Base-by-base conservation (phyloP, 208 protist species). In the Crithidia thermophila region DNA sequence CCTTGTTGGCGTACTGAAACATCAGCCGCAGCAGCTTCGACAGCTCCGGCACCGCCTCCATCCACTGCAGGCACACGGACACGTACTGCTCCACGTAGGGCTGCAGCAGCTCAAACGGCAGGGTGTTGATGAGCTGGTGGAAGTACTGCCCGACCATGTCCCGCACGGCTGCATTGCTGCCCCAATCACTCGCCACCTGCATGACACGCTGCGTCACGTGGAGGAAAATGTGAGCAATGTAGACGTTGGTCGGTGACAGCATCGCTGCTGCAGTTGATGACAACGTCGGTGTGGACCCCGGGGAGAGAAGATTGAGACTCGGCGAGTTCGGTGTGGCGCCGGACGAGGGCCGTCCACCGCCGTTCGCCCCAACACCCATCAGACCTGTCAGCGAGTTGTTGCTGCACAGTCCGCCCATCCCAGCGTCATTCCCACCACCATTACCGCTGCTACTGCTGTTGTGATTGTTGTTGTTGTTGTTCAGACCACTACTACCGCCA, bases 11-110 rank as follows among this genome's bases (percentile, higher is more conserved):
- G 72, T 85, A 77, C 39, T 91, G 85, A 39, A 77, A 77, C 64
- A 90, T 72, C 7, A 91, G 59, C n/a, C 88, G 82, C 30, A 94
- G 72, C 47, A 94, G 53, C 67, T 77, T 79, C 28, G 67, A 75
- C 20, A 94, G 68, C 72, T 94, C 84, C 18, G 72, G 67, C 1
- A 85, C 52, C 3, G 84, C 63, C 52, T 81, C 77, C 78, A 93
- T 93, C 67, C 76, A 85, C 5, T 34, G 28, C 30, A 94, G 72
- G 43, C 67, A 84, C 28, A 72, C 69, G 37, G 57, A 55, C 6
- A 88, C 68, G 53, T 91, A 94, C 11, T 27, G 28, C 36, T 81
- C 63, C 30, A 81, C 66, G 63, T 82, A 77, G 20, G 66, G 56
- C 27, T 68, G 67, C 21, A 91, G 69, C 33, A 67, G 37, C 13